These are phyloP conservation scores for Fusarium vanettenii DNA, from an alignment of 2,329 filamentous ascomycete species.

Conservation along the genomic window DNA sequence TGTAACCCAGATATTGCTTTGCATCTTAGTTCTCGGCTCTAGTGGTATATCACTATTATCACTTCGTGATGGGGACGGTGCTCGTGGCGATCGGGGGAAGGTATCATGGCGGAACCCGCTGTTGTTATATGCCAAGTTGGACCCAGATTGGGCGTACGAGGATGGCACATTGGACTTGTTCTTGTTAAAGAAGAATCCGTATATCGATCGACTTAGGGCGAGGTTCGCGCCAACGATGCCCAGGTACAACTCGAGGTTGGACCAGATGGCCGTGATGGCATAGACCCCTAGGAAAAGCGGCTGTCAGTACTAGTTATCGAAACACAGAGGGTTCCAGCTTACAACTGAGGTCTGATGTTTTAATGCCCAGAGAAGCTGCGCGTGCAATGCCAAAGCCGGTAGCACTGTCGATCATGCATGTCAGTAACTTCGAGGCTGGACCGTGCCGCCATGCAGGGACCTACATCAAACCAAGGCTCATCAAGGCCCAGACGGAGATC, in stretches of 20 bases:
- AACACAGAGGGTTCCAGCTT: background rate
- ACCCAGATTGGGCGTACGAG: conserved; percentile 20
- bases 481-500: conserved; percentile 46
- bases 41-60: conserved; percentile 38
- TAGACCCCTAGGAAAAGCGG: conserved; percentile 41
- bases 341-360: conserved; percentile 38
- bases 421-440: conserved; percentile 1
- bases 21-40: conserved; percentile 17
- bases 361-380: conserved; percentile 32
- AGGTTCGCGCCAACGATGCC: conserved; percentile 52
- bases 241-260: conserved; percentile 51
- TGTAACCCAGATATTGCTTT: conserved; percentile 9
- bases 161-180: background rate
- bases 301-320: background rate
- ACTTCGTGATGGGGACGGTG: conserved; percentile 2
- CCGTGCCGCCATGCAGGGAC: background rate
- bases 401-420: conserved; percentile 8
- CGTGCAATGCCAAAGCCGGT: conserved; percentile 37
- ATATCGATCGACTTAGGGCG: conserved; percentile 36
- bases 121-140: conserved; percentile 16
- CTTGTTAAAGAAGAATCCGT: conserved; percentile 24
- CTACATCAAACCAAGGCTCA: conserved; percentile 46
- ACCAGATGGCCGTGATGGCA: conserved; percentile 52
- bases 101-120: conserved; percentile 15
- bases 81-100: conserved; percentile 11